Base-by-base conservation (phyloP, 2,329 filamentous ascomycete genomes). In the Penicillium sp. region DNA sequence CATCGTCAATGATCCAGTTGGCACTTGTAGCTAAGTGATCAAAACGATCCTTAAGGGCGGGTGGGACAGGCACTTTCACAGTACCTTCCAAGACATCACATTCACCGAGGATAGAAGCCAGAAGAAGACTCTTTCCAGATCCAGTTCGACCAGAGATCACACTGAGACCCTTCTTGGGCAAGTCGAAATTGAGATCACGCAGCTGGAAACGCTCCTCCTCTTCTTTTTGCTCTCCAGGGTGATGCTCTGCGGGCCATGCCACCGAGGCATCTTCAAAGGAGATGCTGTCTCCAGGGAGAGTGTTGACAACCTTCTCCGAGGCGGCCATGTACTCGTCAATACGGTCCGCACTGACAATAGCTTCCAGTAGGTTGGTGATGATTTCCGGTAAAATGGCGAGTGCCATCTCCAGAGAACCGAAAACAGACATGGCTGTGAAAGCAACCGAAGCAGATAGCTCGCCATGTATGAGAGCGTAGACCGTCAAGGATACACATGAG, bases 111-210 rank as follows among this genome's bases (percentile, higher is more conserved):
- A 93, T 85, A 0, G 89, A 84, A 1, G 89, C 84, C 7, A 95
- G 80, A 61, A 95, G 77, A 39, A 93, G 75, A 71, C 87, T 91
- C 76, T 93, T 93, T 16, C 91, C 91, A 9, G 86, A 86, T 0
- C 91, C 90, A 0, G 90, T 93, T 69, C 88, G 88, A 1, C 90
- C 90, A 3, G 88, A 90, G 33, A 93, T 85, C 14, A 93, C 83
- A 21, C 86, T 92, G 9, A 95, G 76, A 64, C 90, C 86, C 19
- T 85, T 84, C 16, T 79, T 72, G 0, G 90, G 90, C 64, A 93
- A 91, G 1, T 81, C 80, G 11, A 92, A 68, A 61, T 84, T 85
- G 48, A 93, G 66, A 63, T 89, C 80, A 52, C 83, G 82, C 21
- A 93, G 77, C 14, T 87, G 78, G 65, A 92, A 93, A 31, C 86